Conservation (phyloP, 1,284 basidiomycete genomes). For the Sutorius eximius region DNA sequence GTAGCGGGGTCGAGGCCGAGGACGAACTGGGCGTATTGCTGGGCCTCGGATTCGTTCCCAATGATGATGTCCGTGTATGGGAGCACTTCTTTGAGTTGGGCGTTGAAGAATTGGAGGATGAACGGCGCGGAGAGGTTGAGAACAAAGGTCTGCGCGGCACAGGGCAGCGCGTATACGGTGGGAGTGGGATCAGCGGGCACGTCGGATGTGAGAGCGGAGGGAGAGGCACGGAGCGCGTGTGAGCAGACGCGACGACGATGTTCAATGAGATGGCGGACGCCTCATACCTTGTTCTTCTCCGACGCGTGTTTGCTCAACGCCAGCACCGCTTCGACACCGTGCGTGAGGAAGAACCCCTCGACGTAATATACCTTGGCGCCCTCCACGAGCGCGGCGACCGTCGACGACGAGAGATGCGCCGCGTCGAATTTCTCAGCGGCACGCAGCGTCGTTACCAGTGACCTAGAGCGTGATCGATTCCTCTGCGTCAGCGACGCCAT, state of each 20-base stretch:
- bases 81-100: slow-evolving; percentile 77
- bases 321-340: slow-evolving; percentile 78
- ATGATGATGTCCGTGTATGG: slow-evolving; percentile 86
- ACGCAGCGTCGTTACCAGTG: slow-evolving; percentile 88
- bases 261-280: neutral
- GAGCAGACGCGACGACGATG: neutral
- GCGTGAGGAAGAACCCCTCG: slow-evolving; percentile 97
- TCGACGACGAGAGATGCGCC: slow-evolving; percentile 76
- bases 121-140: slow-evolving; percentile 98
- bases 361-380: slow-evolving; percentile 90
- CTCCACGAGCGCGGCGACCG: slow-evolving; percentile 77
- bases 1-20: slow-evolving; percentile 60
- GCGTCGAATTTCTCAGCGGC: slow-evolving; percentile 89
- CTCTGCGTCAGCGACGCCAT: slow-evolving; percentile 1
- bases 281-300: slow-evolving; percentile 67
- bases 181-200: neutral
- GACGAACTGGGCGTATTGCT: slow-evolving; percentile 76
- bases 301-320: slow-evolving; percentile 84
- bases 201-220: neutral
- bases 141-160: slow-evolving; percentile 63
- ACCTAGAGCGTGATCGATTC: slow-evolving; percentile 45
- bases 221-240: neutral
- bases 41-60: slow-evolving; percentile 95
- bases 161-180: neutral
- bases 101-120: slow-evolving; percentile 93